These are phyloP conservation scores for Dacryopinax primogenitus DNA, from an alignment of 768 basidiomycete genomes.

Conservation along the genomic window DNA sequence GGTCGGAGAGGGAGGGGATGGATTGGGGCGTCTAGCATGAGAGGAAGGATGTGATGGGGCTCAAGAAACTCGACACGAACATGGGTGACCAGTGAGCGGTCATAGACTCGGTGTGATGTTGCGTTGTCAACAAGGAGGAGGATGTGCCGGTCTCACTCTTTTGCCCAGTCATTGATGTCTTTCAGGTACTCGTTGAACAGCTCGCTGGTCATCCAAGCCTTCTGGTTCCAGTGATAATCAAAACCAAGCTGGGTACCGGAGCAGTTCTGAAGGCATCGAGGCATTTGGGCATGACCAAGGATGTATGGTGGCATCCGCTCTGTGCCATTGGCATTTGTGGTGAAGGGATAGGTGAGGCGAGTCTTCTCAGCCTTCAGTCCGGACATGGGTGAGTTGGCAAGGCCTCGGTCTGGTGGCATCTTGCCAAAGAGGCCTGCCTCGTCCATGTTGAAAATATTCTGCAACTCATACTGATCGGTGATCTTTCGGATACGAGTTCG, in stretches of 20 bases:
- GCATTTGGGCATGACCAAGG: conserved; percentile 29
- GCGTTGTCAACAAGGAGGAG: conserved; percentile 27
- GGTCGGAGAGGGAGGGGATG: too few relatives aligned
- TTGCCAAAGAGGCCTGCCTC: neutral
- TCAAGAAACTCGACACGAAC: conserved; percentile 25
- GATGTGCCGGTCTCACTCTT: conserved; percentile 22
- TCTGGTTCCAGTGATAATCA: conserved; percentile 30
- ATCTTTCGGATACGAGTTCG: conserved; percentile 16
- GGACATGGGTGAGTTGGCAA: conserved; percentile 25
- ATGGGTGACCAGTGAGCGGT: conserved; percentile 21
- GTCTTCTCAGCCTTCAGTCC: conserved; percentile 28
- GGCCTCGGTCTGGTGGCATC: conserved; percentile 27
- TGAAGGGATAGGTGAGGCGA: conserved; percentile 27
- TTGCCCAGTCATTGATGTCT: conserved; percentile 23
- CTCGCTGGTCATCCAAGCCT: conserved; percentile 31
- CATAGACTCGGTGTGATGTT: conserved; percentile 22
- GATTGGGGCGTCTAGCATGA: too few relatives aligned
- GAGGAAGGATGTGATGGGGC: conserved; percentile 28
- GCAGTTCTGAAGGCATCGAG: conserved; percentile 24
- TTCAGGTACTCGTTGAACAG: conserved; percentile 30
- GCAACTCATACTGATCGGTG: neutral
- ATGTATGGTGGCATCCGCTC: conserved; percentile 27
- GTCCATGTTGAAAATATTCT: conserved; percentile 3
- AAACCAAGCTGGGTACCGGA: conserved; percentile 22
- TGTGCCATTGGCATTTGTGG: conserved; percentile 26